These are phyloP conservation scores for Phytophthora syringae DNA, from an alignment of 352 stramenopile species.

Conservation along the genomic window DNA sequence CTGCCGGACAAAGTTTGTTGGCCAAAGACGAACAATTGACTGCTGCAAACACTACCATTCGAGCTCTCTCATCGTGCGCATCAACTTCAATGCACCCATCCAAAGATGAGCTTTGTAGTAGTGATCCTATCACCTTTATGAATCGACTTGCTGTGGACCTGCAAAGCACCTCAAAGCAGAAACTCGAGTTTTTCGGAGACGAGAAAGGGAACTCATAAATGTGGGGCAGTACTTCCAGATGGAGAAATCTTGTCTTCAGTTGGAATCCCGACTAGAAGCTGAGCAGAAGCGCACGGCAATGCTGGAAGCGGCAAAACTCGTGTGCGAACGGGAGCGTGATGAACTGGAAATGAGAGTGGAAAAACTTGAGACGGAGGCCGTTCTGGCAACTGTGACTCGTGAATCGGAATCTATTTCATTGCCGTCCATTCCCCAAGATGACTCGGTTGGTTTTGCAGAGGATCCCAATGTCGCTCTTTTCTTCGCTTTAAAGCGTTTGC, in stretches of 20 bases:
- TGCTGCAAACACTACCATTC: constrained; percentile 32
- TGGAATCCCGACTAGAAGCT: constrained; percentile 30
- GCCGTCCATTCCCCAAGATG: background rate
- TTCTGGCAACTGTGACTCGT: constrained; percentile 9
- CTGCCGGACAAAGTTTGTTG: constrained; percentile 28
- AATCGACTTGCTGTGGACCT: constrained; percentile 22
- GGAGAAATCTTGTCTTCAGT: constrained; percentile 30
- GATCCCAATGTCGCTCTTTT: constrained; percentile 2
- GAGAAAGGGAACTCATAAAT: constrained; percentile 32
- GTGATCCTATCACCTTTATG: constrained; percentile 5
- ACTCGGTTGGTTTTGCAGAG: background rate
- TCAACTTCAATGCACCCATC: background rate
- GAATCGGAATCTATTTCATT: background rate
- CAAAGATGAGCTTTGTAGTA: background rate
- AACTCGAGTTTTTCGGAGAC: constrained; percentile 21
- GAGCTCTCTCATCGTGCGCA: constrained; percentile 24
- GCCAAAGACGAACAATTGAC: constrained; percentile 34
- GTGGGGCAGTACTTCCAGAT: constrained; percentile 34
- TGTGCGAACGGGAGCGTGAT: constrained; percentile 30
- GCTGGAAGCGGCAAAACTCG: constrained; percentile 27
- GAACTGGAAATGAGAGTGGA: constrained; percentile 32
- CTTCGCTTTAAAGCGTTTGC: constrained; percentile 19
- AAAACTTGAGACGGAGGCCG: constrained; percentile 28
- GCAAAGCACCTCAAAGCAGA: constrained; percentile 22
- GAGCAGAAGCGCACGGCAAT: constrained; percentile 16